Base-by-base conservation (phyloP, 139 green algal species). In the Haematococcus lacustris region DNA sequence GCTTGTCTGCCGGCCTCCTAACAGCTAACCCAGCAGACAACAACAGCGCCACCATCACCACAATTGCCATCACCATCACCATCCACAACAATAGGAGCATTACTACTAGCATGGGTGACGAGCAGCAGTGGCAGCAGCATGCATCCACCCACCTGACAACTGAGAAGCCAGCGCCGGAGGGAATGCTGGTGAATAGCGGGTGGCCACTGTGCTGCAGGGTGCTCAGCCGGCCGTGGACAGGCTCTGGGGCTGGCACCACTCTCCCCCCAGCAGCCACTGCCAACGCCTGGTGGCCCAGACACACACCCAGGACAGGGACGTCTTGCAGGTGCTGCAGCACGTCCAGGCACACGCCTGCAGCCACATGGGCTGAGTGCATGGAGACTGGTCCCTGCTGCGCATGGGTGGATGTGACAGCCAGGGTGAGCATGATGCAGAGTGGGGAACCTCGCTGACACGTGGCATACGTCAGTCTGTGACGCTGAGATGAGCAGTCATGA, bases 201-300 rank as follows among this genome's bases (percentile, higher is more conserved):
- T 97, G 87, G 6, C 82, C 82, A 0, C 32, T 83, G 81, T 97
- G 93, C 38, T 70, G 9, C 17, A 98, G 71, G 1, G 57, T 65
- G 67, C 87, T 94, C 32, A 96, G 64, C 9, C 91, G 80, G n/a
- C 95, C 95, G 70, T 99, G 95, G 43, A 96, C 83, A 0, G 95
- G 95, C 73, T 94, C 86, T 23, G 91, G 91, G 0, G 93, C 95
- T 6, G 71, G 76, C n/a, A 86, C 43, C 1, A 96, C 84, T 0
- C 28, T 25, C 0, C 61, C 88, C 0, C 95, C 95, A 73, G 95
- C 75, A 3, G 82, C 86, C 13, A 82, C 57, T 25, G 84, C 95
- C 25, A 99, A 81, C 1, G 92, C 89, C 69, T 99, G 94, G 72
- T 98, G 93, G 4, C 95, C 95, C 57, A 99, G 81, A 82, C 95